Conservation (phyloP, 805 yeast genomes). For the Ogataea nonfermentans region DNA sequence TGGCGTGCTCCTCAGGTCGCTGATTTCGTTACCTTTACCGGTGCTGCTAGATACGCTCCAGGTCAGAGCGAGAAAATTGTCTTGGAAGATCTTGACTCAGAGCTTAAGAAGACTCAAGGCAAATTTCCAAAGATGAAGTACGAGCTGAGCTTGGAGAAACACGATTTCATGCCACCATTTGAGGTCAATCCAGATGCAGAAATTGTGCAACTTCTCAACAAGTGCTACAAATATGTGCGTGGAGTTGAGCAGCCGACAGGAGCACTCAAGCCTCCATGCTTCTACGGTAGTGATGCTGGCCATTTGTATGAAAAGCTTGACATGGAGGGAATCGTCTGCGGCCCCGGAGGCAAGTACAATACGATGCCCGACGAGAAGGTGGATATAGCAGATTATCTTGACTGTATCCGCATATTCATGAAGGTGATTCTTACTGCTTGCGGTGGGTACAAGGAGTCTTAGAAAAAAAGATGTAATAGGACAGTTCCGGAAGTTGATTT, state of each 20-base stretch:
- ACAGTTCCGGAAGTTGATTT: neutral
- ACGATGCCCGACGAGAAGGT: slow-evolving; percentile 29
- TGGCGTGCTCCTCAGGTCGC: slow-evolving; percentile 36
- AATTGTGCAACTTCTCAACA: slow-evolving; percentile 20
- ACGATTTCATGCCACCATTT: slow-evolving; percentile 28
- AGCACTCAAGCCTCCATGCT: slow-evolving; percentile 27
- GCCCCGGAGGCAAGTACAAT: slow-evolving; percentile 29
- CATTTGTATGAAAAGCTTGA: slow-evolving; percentile 25
- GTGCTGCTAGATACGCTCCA: slow-evolving; percentile 35
- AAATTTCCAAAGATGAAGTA: slow-evolving; percentile 26
- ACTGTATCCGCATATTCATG: slow-evolving; percentile 26
- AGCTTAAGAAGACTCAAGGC: slow-evolving; percentile 25
- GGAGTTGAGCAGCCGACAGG: slow-evolving; percentile 26
- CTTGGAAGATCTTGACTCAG: slow-evolving; percentile 24
- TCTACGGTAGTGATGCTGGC: slow-evolving; percentile 29
- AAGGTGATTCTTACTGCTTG: slow-evolving; percentile 22
- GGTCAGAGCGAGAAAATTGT: slow-evolving; percentile 30
- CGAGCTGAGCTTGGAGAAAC: slow-evolving; percentile 20
- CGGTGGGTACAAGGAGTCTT: slow-evolving; percentile 22
- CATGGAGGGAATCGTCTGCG: slow-evolving; percentile 28
- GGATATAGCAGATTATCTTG: slow-evolving; percentile 25
- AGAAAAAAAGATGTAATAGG: too few species aligned
- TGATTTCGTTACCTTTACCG: slow-evolving; percentile 33
- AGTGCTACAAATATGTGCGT: slow-evolving; percentile 18
- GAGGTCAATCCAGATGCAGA: slow-evolving; percentile 24